Evolutionary conservation across 768 basidiomycete species (phyloP), one percentile per base, ranked within the genome.

Genomic region (Epithele typhae): DNA sequence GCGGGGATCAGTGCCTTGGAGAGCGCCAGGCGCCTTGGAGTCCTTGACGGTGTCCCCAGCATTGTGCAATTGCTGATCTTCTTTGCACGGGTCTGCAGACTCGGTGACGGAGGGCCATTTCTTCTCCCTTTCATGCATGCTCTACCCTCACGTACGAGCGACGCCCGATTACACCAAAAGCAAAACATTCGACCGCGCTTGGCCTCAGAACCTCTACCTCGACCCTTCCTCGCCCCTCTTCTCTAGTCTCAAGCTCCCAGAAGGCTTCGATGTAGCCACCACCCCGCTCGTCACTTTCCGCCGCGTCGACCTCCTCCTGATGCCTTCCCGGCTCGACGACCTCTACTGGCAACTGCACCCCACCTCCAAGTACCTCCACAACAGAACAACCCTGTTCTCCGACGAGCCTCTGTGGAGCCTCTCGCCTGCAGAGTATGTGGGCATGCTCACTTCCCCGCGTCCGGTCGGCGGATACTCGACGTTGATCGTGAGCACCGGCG

Each of bases 21-120:
- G 14, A 30, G 7, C 14, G n/a, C 27, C 8, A 7, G n/a, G 27
- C 14, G 27, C 27, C 8, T 14, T 7, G 8, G 27, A 14, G 27
- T 14, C 27, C 8, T 14, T 7, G 7, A 7, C 14, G 27, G 27
- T 7, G 14, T 30, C 27, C 14, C 27, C 27, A 14, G 27, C 8
- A 30, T 14, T 14, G 27, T 7, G 14, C n/a, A n/a, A n/a, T n/a
- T 30, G 7, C 14, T 7, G 14, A 7, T 14, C 8, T 14, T 30
- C 8, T 30, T 14, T 30, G 27, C 7, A 14, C 27, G 27, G 7
- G 7, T 30, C 45, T 22, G 10, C 51, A 80, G 83, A 87, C 56
- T 84, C 82, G 0, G 78, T 84, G 14, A 78, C 79, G 2, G 84
- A 87, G 58, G 79, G 78, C 52, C 82, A 86, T 59, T 86, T 86